Evolutionary conservation across 768 basidiomycete species (phyloP).

Genomic region (Boletus edulis): DNA sequence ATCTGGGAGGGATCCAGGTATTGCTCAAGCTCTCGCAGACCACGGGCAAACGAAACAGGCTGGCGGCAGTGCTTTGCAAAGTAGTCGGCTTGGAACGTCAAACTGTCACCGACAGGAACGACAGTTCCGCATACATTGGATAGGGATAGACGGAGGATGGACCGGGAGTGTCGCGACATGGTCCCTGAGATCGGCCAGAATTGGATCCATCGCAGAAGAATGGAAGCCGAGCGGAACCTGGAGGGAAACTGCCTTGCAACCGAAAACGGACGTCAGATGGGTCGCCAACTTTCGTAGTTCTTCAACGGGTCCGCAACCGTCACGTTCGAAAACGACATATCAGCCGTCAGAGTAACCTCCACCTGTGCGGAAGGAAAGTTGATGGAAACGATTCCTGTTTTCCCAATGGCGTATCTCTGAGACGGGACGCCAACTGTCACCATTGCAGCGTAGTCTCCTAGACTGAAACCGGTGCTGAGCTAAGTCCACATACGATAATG

Average conservation of each 20-base stretch:
- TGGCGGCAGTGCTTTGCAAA: conserved; percentile 57
- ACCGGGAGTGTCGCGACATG: conserved; percentile 39
- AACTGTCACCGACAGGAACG: conserved; percentile 49
- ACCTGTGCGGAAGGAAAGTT: conserved; percentile 36
- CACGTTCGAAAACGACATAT: conserved; percentile 35
- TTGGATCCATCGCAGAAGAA: conserved; percentile 58
- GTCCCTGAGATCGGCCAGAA: conserved; percentile 47
- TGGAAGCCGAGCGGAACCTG: conserved; percentile 65
- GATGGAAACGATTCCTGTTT: conserved; percentile 64
- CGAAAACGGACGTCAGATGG: conserved; percentile 35
- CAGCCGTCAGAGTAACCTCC: conserved; percentile 33
- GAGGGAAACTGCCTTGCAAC: conserved; percentile 44
- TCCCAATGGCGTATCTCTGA: conserved; percentile 39
- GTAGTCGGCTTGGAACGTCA: conserved; percentile 49
- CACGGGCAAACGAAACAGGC: conserved; percentile 54
- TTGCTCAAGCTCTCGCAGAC: conserved; percentile 42
- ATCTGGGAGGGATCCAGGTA: conserved; percentile 25
- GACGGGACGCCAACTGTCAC: conserved; percentile 58
- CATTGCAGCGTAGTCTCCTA: conserved; percentile 75
- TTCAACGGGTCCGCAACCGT: conserved; percentile 52
- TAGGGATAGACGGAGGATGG: conserved; percentile 50
- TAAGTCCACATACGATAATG: not conserved
- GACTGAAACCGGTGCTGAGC: conserved; percentile 37
- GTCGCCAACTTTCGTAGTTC: conserved; percentile 42
- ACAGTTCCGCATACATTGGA: conserved; percentile 59